Base-by-base conservation (phyloP, 2,329 filamentous ascomycete genomes). In the Fusarium camptoceras region DNA sequence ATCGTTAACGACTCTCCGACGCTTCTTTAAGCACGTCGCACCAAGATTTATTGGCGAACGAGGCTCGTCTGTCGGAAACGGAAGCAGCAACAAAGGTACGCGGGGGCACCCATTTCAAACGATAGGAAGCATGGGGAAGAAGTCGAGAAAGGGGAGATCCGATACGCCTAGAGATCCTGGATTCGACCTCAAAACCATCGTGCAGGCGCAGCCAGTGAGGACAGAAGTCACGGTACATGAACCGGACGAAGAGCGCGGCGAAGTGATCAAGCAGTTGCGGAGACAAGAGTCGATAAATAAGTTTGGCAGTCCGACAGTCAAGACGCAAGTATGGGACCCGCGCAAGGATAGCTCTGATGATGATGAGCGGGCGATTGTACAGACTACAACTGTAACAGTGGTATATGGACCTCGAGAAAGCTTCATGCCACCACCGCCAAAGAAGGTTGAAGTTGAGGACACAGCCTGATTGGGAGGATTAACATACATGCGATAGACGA, bases 1-100 rank as follows among this genome's bases (percentile, higher is more conserved):
- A 18, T 78, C 78, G 14, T 57, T 81, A 6, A 78, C 79, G n/a
- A 80, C 79, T 12, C 66, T 81, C 18, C 76, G 78, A 11, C 76
- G 75, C 4, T 81, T 81, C 58, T 74, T 81, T 24, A 67, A 73
- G 8, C 78, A 81, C 50, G 68, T 76, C 10, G 74, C 74, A 18
- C 76, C 76, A 14, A 59, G 58, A 10, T 46, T 75, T 25, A 72
- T 76, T 30, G 68, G 74, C 20, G 71, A 73, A 28, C 58, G 66
- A n/a, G 70, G 55, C 12, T 59, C 66, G 4, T 70, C 63, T 5
- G 49, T 49, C 6, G 34, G 47, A 30, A 50, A 37, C 14, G 28
- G 24, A 12, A 64, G 41, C 22, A 42, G 53, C 8, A 59, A 41
- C 22, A 56, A 55, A 31, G 61, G 70, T 18, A 60, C 64, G 11